Conservation (phyloP, 1,139 yeast species). For the Geotrichum phurueaensis region DNA sequence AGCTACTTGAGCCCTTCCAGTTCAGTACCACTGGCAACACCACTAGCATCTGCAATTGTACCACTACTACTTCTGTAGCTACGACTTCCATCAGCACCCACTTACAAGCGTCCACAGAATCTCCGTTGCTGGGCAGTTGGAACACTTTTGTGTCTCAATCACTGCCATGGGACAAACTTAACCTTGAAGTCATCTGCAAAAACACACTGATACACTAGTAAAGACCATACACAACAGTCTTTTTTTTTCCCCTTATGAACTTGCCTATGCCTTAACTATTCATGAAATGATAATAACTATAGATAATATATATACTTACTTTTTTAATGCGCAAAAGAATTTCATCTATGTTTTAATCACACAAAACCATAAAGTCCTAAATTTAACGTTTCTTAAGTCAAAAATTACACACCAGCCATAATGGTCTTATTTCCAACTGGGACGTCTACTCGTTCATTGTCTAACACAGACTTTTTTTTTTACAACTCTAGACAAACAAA, state of each 20-base stretch:
- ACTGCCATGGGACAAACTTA: background rate
- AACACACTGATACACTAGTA: background rate
- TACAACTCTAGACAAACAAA: background rate
- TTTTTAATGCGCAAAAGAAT: background rate
- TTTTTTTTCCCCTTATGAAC: background rate
- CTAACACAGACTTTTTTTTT: no score
- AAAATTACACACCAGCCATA: background rate
- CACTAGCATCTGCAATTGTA: background rate
- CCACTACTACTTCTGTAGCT: background rate
- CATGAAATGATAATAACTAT: background rate
- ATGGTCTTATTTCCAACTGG: background rate
- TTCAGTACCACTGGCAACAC: background rate
- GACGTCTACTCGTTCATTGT: background rate
- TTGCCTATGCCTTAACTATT: background rate
- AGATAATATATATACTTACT: background rate
- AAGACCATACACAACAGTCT: background rate
- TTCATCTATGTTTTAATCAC: background rate
- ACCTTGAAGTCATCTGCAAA: background rate
- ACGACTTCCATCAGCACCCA: background rate
- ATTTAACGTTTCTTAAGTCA: no score
- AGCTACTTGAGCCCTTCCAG: background rate
- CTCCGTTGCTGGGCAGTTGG: background rate
- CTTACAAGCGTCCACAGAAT: background rate
- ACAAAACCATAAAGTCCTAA: background rate
- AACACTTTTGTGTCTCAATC: background rate